Percentiles rank a stretch among this genome's conserved stretches.
Evolutionary conservation across 1,284 basidiomycete genomes (phyloP).

Genomic region (Meira nashicola): DNA sequence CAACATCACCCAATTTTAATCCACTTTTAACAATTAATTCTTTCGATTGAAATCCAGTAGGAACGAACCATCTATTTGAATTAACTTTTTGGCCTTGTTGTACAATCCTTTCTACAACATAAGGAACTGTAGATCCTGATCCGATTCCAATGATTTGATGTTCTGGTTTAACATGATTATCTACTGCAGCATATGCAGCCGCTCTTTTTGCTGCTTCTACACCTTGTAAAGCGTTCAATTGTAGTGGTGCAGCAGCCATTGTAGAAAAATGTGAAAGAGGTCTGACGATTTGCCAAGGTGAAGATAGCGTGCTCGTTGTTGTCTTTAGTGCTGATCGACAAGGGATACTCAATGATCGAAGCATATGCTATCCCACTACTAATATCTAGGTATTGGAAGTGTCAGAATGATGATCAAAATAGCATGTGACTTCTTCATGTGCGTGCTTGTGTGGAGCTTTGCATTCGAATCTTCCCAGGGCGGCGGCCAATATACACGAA

Average conservation of each 20-base stretch:
- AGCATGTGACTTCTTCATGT: too few species aligned
- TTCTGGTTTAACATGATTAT: constrained; percentile 74
- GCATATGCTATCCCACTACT: too few species aligned
- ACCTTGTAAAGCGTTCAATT: constrained; percentile 38
- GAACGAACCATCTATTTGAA: constrained; percentile 56
- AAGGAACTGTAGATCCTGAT: constrained; percentile 83
- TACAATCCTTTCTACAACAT: constrained; percentile 90
- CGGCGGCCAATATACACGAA: too few species aligned
- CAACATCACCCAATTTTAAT: constrained; percentile 79
- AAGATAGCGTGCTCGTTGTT: too few species aligned
- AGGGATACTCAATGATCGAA: too few species aligned
- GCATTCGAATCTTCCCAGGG: too few species aligned
- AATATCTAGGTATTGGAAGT: too few species aligned
- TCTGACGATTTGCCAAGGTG: too few species aligned
- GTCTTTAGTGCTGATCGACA: too few species aligned
- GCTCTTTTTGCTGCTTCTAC: constrained; percentile 68
- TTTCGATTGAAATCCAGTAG: constrained; percentile 82
- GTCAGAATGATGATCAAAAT: too few species aligned
- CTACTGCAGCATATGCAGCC: constrained; percentile 91
- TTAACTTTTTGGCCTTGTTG: constrained; percentile 76
- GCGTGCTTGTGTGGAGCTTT: too few species aligned
- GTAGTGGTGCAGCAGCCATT: constrained; percentile 10
- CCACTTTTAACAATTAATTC: constrained; percentile 78
- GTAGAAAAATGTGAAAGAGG: too few species aligned
- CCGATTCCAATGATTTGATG: constrained; percentile 66